Percentiles rank a stretch among this genome's conserved stretches.
Conservation (phyloP, 768 basidiomycete species). For the Sporobolomyces phaffii region DNA sequence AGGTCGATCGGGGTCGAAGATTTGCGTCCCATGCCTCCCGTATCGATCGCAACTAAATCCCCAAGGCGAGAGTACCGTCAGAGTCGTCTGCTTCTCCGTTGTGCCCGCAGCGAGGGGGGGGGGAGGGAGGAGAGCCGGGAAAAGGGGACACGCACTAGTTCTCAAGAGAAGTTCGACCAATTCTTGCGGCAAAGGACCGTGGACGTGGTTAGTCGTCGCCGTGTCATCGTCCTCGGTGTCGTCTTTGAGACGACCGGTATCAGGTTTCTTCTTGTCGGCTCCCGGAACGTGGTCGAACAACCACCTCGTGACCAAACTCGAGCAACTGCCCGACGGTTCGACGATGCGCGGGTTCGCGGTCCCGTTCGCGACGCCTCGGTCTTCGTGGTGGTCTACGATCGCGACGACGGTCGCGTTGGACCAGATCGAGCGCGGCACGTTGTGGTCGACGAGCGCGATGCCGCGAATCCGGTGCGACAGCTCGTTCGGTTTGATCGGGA, state of each 20-base stretch:
- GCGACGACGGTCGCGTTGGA: slow-evolving; percentile 3
- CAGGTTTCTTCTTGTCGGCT: background rate
- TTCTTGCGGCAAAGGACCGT: slow-evolving; percentile 24
- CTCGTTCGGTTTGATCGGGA: slow-evolving; percentile 36
- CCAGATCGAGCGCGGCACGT: slow-evolving; percentile 23
- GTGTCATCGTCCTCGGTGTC: background rate
- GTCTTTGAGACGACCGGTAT: no score
- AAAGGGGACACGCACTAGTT: slow-evolving; percentile 6
- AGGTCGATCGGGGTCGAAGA: slow-evolving; percentile 7
- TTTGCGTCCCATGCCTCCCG: slow-evolving; percentile 7
- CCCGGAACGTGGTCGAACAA: slow-evolving; percentile 22
- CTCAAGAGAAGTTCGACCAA: slow-evolving; percentile 32
- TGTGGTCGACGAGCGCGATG: slow-evolving; percentile 38
- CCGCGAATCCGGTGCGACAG: slow-evolving; percentile 34
- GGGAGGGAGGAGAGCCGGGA: background rate
- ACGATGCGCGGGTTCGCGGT: slow-evolving; percentile 32
- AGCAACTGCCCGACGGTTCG: slow-evolving; percentile 21
- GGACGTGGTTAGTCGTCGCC: background rate
- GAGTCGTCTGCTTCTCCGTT: no score
- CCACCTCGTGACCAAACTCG: slow-evolving; percentile 20
- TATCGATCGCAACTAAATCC: slow-evolving; percentile 33
- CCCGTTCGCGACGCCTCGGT: slow-evolving; percentile 10
- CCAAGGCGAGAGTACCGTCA: no score
- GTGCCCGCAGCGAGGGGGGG: background rate
- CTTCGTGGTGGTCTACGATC: slow-evolving; percentile 36